Conservation (phyloP, 495 filamentous ascomycete species). For the Aspergillus bridgeri region DNA sequence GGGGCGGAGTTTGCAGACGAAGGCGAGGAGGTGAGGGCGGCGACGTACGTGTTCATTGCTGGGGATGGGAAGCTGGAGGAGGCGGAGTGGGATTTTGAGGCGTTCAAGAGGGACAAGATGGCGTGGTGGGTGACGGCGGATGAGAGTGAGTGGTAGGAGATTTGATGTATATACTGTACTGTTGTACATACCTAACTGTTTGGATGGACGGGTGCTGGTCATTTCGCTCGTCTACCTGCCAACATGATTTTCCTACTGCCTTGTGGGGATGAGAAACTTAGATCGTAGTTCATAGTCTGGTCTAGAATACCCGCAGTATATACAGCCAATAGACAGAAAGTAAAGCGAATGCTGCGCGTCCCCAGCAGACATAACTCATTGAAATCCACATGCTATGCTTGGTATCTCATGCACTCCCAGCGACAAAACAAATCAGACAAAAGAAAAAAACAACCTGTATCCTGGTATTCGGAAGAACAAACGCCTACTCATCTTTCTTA, state of each 20-base stretch:
- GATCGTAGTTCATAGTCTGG: no score
- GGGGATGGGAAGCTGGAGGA: conserved; percentile 51
- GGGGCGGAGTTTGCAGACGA: conserved; percentile 29
- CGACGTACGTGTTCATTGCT: conserved; percentile 75
- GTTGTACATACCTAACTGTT: no score
- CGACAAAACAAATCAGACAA: conserved; percentile 5
- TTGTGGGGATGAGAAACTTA: no score
- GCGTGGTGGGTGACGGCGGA: conserved; percentile 43
- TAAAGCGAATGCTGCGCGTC: background rate
- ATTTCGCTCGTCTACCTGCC: background rate
- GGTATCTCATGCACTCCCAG: conserved; percentile 29
- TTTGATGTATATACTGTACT: no score
- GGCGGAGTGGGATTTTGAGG: conserved; percentile 78
- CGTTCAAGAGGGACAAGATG: conserved; percentile 68
- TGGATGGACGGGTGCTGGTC: background rate
- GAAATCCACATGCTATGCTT: conserved; percentile 18
- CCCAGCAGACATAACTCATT: conserved; percentile 5
- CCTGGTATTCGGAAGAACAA: background rate
- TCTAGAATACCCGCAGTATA: background rate
- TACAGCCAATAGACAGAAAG: no score
- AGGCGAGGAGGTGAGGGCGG: conserved; percentile 55
- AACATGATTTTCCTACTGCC: no score
- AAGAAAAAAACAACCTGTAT: background rate
- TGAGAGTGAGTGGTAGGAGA: conserved; percentile 40
- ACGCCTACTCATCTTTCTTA: conserved; percentile 6